Evolutionary conservation across 345 rosid species (phyloP).

Genomic region (Arabidopsis thaliana): TAIR10.1 NC_003075.7:11205501-11206000

Average conservation of each 20-base stretch:
- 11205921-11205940: slow-evolving; percentile 72
- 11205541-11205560: slow-evolving; percentile 97
- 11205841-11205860: slow-evolving; percentile 85
- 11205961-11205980: slow-evolving; percentile 82
- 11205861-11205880: slow-evolving; percentile 63
- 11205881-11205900: slow-evolving; percentile 73
- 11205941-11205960: slow-evolving; percentile 90
- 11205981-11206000: slow-evolving; percentile 88
- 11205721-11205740: slow-evolving; percentile 93
- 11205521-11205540: slow-evolving; percentile 98
- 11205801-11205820: slow-evolving; percentile 88
- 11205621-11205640: slow-evolving; percentile 95
- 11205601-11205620: slow-evolving; percentile 96
- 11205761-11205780: slow-evolving; percentile 82
- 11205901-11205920: slow-evolving; percentile 56
- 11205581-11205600: slow-evolving; percentile 80
- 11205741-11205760: slow-evolving; percentile 95
- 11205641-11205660: slow-evolving; percentile 96
- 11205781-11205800: slow-evolving; percentile 90
- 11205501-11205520: slow-evolving; percentile 94
- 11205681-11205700: slow-evolving; percentile 89
- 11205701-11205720: slow-evolving; percentile 89
- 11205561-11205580: slow-evolving; percentile 91
- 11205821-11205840: slow-evolving; percentile 76
- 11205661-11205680: slow-evolving; percentile 92